phyloP scores from a whole-genome alignment of 129 eudicot species.

The Chrysanthemum lavandulifolium region DNA sequence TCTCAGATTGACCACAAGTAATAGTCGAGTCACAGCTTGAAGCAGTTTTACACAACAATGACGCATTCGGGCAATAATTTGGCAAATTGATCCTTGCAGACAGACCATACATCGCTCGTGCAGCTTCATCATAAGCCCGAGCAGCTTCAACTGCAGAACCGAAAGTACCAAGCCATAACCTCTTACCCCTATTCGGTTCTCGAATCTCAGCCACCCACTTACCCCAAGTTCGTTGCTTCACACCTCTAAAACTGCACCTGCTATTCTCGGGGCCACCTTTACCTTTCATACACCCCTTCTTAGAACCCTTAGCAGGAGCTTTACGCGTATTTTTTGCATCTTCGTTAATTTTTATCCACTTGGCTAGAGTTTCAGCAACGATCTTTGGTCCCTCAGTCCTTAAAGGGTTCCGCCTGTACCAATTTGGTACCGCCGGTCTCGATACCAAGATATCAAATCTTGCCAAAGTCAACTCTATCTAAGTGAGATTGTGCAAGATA shows the following conservation, averaged over 20 bases:
- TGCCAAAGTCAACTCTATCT: no score
- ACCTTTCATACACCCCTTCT: constrained; percentile 89
- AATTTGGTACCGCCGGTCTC: no score
- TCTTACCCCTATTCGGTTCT: constrained; percentile 66
- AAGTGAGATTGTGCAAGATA: no score
- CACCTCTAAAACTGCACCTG: constrained; percentile 62
- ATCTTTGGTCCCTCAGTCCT: constrained; percentile 38
- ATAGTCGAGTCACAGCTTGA: constrained; percentile 28
- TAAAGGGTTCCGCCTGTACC: no score
- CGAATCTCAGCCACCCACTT: constrained; percentile 95
- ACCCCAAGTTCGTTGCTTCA: constrained; percentile 89
- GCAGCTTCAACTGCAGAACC: constrained; percentile 53
- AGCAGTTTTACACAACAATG: background rate
- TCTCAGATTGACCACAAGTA: constrained; percentile 27
- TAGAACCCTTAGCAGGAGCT: constrained; percentile 78
- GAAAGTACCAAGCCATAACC: constrained; percentile 82
- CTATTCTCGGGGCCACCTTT: constrained; percentile 85
- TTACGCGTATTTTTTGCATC: constrained; percentile 30
- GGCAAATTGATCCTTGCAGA: constrained; percentile 60
- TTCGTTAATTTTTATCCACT: constrained; percentile 57
- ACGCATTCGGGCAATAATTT: background rate
- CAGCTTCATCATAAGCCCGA: no score
- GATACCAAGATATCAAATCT: no score
- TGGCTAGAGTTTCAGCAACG: constrained; percentile 61
- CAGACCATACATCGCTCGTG: constrained; percentile 70